Conservation (phyloP, 345 rosid species). For the Salix purpurea region DNA sequence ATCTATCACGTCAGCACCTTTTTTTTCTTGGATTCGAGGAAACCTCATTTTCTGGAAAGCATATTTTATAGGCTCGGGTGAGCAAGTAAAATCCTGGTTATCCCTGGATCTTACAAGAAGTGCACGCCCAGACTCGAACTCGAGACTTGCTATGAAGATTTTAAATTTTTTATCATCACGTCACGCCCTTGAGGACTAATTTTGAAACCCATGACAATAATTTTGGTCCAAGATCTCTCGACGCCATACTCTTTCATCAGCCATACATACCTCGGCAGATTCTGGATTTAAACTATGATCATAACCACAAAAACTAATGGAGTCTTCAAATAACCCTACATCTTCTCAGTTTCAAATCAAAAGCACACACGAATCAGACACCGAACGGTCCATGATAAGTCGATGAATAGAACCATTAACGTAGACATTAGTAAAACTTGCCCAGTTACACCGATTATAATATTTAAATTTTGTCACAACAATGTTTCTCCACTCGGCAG, state of each 20-base stretch:
- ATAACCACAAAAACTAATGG: not conserved
- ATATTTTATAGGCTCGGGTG: no score
- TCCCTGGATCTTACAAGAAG: no score
- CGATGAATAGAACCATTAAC: not conserved
- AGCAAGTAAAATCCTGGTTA: no score
- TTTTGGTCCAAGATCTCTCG: not conserved
- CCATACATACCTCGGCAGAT: not conserved
- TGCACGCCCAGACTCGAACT: no score
- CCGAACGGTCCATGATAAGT: not conserved
- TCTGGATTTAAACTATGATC: not conserved
- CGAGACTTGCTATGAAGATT: no score
- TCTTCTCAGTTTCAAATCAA: not conserved
- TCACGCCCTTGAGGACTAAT: no score
- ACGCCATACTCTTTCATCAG: not conserved
- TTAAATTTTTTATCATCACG: no score
- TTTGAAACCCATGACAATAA: not conserved
- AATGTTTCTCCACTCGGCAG: not conserved
- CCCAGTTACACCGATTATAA: not conserved
- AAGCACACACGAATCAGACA: not conserved
- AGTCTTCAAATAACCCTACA: not conserved
- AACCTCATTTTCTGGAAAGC: no score
- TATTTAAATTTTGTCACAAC: not conserved
- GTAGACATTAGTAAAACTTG: not conserved
- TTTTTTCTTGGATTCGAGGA: no score
- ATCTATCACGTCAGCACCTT: not conserved